phyloP scores from a whole-genome alignment of 495 filamentous ascomycete species.

The Penicillium cinerascens region DNA sequence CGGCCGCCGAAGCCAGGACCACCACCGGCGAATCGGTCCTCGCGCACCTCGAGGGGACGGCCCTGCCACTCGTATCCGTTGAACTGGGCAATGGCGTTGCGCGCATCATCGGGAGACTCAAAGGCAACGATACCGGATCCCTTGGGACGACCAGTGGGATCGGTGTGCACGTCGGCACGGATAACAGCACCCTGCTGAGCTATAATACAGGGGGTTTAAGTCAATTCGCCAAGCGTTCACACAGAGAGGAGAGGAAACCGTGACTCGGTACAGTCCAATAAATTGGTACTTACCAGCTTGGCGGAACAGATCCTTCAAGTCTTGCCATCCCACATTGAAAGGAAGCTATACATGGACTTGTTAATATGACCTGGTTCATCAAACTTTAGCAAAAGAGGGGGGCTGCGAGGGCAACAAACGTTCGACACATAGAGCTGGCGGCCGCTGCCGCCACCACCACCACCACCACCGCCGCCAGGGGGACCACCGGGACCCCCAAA shows the following conservation, averaged over 20 bases:
- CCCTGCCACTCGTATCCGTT: slow-evolving; percentile 99
- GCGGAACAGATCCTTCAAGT: slow-evolving; percentile 97
- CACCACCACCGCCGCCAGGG: slow-evolving; percentile 43
- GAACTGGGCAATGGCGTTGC: slow-evolving; percentile 93
- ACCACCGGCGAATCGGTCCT: slow-evolving; percentile 84
- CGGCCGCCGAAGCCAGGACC: slow-evolving; percentile 46
- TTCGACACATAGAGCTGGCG: slow-evolving; percentile 97
- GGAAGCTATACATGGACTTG: slow-evolving; percentile 67
- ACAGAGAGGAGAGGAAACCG: background rate
- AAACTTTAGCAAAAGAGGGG: slow-evolving; percentile 19
- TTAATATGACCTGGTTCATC: slow-evolving; percentile 17
- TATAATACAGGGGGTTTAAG: slow-evolving; percentile 40
- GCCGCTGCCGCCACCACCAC: slow-evolving; percentile 57
- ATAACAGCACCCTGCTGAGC: slow-evolving; percentile 76
- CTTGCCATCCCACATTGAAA: slow-evolving; percentile 97
- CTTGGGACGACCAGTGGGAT: slow-evolving; percentile 87
- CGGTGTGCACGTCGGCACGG: slow-evolving; percentile 92
- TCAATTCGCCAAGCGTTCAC: slow-evolving; percentile 27
- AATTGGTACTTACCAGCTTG: slow-evolving; percentile 76
- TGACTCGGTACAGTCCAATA: background rate
- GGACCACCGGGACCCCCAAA: background rate
- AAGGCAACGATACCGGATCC: slow-evolving; percentile 97
- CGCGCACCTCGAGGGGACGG: slow-evolving; percentile 86
- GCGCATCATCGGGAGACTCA: slow-evolving; percentile 88
- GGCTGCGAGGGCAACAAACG: slow-evolving; percentile 64